Base-by-base conservation (phyloP, 1,284 basidiomycete species). In the Clitocybe nebularis region DNA sequence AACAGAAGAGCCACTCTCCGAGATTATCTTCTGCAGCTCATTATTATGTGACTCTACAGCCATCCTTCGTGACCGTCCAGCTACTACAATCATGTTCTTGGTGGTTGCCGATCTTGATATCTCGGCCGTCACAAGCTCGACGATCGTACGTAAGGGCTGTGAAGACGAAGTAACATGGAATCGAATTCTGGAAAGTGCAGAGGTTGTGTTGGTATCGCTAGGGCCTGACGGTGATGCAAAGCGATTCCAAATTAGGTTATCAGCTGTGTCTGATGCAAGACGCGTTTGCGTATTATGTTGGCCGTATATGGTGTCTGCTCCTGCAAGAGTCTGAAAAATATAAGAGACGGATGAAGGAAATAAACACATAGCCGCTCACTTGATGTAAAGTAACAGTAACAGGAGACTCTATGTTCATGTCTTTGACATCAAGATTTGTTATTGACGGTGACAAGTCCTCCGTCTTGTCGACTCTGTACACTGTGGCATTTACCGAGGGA, bases 51-150 rank as follows among this genome's bases (percentile, higher is more conserved):
- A 72, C 48, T 79, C 74, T 1, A 75, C 64, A 3, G 79, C 75
- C 63, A 88, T 69, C 38, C 85, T 69, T 41, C 90, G 71, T 17
- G 88, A 89, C 1, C 92, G 75, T 1, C 90, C 91, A n/a, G 71
- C 60, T 10, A 89, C 62, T 7, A 89, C 72, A 28, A 91, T 68
- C 26, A 87, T 64, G 10, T 72, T 67, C 49, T 60, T 59, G 39
- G 55, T 54, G 16, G 49, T 42, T 38, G 45, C 20, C 29, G 49
- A 50, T 23, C 44, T 58, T 19, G 37, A 49, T 39, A 51, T 47
- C 50, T 60, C 41, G n/a, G 52, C 39, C 50, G 57, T 24, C 57
- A 64, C 72, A 1, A 69, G 65, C 10, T 79, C 72, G 10, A 76
- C 55, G 20, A 80, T 64, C 13, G 65, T 54, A 39, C 76, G 79